phyloP scores from a whole-genome alignment of 2,329 filamentous ascomycete species.

The Calycina marina region DNA sequence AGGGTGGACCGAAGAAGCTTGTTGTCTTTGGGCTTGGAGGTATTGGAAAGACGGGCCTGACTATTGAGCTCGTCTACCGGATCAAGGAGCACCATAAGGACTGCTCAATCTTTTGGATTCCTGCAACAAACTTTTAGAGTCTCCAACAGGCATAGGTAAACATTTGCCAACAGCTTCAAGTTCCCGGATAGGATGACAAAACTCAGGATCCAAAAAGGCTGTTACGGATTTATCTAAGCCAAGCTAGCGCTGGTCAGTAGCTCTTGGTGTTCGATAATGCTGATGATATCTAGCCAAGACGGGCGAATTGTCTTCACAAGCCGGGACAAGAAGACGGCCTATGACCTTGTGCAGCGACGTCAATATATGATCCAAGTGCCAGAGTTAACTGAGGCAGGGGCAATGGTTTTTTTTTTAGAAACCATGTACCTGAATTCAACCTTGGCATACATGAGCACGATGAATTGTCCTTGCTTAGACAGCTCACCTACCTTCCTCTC shows the following conservation, averaged over 20 bases:
- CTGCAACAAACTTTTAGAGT: slow-evolving; percentile 24
- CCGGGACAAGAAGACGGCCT: slow-evolving; percentile 22
- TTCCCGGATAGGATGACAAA: slow-evolving; percentile 5
- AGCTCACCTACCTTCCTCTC: neutral
- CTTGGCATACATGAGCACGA: neutral
- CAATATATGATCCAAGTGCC: slow-evolving; percentile 18
- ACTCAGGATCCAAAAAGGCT: slow-evolving; percentile 4
- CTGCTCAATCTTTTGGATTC: slow-evolving; percentile 31
- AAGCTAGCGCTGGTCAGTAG: slow-evolving; percentile 21
- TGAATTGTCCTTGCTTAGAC: neutral
- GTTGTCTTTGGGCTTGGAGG: slow-evolving; percentile 26
- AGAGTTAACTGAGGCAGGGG: slow-evolving; percentile 20
- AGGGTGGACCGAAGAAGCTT: neutral
- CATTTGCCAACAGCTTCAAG: slow-evolving; percentile 21
- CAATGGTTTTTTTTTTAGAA: slow-evolving; percentile 15
- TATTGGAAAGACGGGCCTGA: slow-evolving; percentile 28
- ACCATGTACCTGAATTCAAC: slow-evolving; percentile 9
- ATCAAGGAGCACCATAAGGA: slow-evolving; percentile 22
- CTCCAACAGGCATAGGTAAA: slow-evolving; percentile 14
- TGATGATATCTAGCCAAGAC: slow-evolving; percentile 23
- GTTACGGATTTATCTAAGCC: slow-evolving; percentile 4
- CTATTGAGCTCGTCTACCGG: slow-evolving; percentile 27
- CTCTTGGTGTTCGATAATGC: slow-evolving; percentile 27
- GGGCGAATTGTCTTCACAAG: slow-evolving; percentile 27
- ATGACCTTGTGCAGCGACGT: slow-evolving; percentile 12